Evolutionary conservation across 2,329 filamentous ascomycete genomes (phyloP), one percentile per base, ranked within the genome.

Genomic region (Fonsecaea erecta): DNA sequence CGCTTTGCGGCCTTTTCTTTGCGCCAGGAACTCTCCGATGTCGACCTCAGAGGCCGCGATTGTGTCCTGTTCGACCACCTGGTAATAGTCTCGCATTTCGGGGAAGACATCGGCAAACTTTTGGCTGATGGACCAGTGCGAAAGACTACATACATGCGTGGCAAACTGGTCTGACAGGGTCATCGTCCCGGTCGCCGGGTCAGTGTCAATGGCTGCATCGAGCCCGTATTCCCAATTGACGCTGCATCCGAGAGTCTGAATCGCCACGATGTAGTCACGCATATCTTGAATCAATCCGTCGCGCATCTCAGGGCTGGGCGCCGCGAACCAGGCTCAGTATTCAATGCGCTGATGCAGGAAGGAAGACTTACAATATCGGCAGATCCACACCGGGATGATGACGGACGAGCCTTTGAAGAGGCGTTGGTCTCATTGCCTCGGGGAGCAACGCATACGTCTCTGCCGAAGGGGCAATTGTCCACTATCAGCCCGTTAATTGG

Each of bases 321-420:
- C 6, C 18, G 30, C 48, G 16, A 28, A 35, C 9, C 30, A 48
- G 34, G 46, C 21, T 55, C 16, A 52, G 43, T 9, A 40, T 26
- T 2, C 11, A 18, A 9, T 16, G 21, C n/a, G 14, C 14, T 26
- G 16, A 14, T 46, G 28, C 24, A 32, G 6, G 24, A 24, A 9
- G 28, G 24, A 6, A 12, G 12, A 60, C 62, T 60, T 51, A 64
- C 62, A 64, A 64, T 26, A 64, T 60, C 1, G 55, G 55, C 35
- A 64, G 24, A 46, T 64, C 62, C 24, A 60, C 56, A 32, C 62
- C 62, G 24, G 62, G 62, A 30, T 64, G 62, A 46, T 64, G 62
- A 1, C 43, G 51, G 51, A 64, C 56, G 24, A 64, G 51, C 46
- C 35, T 60, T 52, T 65, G 63, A 16, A 65, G 48, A 6, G 63